A percentile compares a stretch with the other conserved stretches of the same genome.
Evolutionary conservation across 2,329 filamentous ascomycete species (phyloP).

Genomic region (Penicillium sp.): DNA sequence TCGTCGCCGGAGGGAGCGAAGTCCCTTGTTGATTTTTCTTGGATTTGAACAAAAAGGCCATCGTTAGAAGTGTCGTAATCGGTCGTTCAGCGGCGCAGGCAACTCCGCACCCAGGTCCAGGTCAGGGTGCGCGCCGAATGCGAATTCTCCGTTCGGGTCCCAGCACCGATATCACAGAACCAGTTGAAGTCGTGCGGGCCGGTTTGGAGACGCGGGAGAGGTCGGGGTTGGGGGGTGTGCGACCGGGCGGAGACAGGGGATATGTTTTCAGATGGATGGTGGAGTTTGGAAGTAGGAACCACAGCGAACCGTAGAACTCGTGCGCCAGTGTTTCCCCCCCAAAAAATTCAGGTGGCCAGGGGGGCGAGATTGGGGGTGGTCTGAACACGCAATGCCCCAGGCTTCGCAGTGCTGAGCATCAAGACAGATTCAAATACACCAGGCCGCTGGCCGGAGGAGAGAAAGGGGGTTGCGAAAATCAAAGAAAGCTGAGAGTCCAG

Average conservation of each 20-base stretch:
- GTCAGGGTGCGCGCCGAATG: conserved; percentile 15
- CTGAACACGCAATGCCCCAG: conserved; percentile 8
- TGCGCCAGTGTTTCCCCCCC: conserved; percentile 10
- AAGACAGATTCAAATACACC: conserved; percentile 1
- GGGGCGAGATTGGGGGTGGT: conserved; percentile 5
- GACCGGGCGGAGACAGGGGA: conserved; percentile 13
- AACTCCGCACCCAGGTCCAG: conserved; percentile 10
- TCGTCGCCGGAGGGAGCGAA: conserved; percentile 52
- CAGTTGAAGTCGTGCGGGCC: not conserved
- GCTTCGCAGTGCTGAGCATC: conserved; percentile 10
- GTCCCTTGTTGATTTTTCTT: conserved; percentile 66
- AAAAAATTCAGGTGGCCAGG: conserved; percentile 15
- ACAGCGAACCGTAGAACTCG: conserved; percentile 21
- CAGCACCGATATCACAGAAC: conserved; percentile 9
- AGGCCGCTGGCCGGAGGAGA: not conserved
- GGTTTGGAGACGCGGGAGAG: not conserved
- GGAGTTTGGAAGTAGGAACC: conserved; percentile 28
- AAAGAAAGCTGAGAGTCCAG: no score
- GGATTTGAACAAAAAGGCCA: conserved; percentile 81
- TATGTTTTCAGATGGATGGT: conserved; percentile 22
- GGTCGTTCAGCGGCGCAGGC: conserved; percentile 31
- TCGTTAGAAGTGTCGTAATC: conserved; percentile 46
- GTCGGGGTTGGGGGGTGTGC: conserved; percentile 4
- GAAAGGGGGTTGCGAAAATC: conserved; percentile 5
- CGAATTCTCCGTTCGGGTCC: conserved; percentile 6